A percentile compares a stretch with the other conserved stretches of the same genome.
Evolutionary conservation across 2,329 filamentous ascomycete species (phyloP).

Genomic region (Coleophoma cylindrospora): DNA sequence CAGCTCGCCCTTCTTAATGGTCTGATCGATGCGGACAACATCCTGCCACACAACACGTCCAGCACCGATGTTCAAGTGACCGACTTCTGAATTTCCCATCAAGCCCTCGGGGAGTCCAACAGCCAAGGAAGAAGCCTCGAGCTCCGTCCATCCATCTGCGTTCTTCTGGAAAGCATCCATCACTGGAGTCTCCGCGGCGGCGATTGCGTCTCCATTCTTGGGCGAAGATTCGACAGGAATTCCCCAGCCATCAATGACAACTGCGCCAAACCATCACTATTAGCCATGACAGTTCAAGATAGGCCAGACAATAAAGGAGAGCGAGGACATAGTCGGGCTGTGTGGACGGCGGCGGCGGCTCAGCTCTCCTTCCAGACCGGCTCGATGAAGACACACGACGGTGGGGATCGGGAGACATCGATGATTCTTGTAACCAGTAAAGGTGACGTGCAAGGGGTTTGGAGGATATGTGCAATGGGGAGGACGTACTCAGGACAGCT

Average conservation of each 20-base stretch:
- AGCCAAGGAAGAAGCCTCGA: conserved; percentile 92
- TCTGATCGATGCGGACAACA: conserved; percentile 90
- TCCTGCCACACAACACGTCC: conserved; percentile 98
- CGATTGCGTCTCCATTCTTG: conserved; percentile 90
- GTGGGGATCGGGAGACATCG: conserved; percentile 4
- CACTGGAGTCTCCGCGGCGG: conserved; percentile 84
- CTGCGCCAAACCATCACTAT: conserved; percentile 53
- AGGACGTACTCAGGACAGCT: conserved; percentile 56
- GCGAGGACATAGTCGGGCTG: conserved; percentile 34
- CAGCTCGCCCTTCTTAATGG: conserved; percentile 55
- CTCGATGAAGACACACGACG: not conserved
- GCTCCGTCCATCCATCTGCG: conserved; percentile 79
- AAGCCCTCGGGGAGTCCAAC: conserved; percentile 94
- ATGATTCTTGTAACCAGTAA: conserved; percentile 23
- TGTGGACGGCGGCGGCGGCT: conserved; percentile 8
- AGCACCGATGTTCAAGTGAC: conserved; percentile 96
- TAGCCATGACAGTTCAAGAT: conserved; percentile 55
- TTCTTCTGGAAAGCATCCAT: conserved; percentile 91
- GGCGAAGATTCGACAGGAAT: conserved; percentile 75
- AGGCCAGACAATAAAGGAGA: conserved; percentile 47
- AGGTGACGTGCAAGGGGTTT: not conserved
- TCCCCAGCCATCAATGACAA: conserved; percentile 99
- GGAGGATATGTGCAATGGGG: not conserved
- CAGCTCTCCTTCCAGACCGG: not conserved
- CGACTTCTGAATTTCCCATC: conserved; percentile 99